These are phyloP conservation scores for Phytophthora podocarpi DNA, from an alignment of 352 stramenopile genomes.

Conservation along the genomic window DNA sequence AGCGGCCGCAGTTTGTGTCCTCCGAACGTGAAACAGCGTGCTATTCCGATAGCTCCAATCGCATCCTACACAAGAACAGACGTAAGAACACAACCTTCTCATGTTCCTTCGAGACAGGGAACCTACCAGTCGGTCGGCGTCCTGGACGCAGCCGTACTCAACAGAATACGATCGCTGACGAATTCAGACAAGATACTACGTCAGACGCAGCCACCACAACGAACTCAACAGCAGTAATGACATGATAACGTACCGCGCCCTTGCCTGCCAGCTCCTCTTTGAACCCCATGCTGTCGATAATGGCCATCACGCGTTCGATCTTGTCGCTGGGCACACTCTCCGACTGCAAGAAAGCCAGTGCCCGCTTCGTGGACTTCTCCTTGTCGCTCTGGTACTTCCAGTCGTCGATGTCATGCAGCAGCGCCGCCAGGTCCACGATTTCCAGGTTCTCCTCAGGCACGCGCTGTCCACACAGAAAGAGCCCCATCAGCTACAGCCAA, in stretches of 20 bases:
- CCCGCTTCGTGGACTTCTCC: slow-evolving; percentile 60
- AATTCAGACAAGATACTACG: neutral
- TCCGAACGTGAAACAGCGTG: slow-evolving; percentile 91
- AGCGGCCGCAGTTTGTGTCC: slow-evolving; percentile 82
- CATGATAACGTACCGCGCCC: slow-evolving; percentile 10
- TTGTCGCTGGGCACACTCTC: slow-evolving; percentile 54
- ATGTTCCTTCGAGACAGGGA: neutral
- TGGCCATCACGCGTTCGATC: slow-evolving; percentile 75
- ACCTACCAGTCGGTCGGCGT: slow-evolving; percentile 84
- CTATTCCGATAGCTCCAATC: slow-evolving; percentile 91
- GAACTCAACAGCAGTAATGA: neutral
- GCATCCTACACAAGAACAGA: slow-evolving; percentile 58
- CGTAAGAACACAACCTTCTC: neutral
- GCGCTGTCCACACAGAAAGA: slow-evolving; percentile 32
- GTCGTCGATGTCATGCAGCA: slow-evolving; percentile 92
- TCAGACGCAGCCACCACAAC: neutral
- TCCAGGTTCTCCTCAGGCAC: slow-evolving; percentile 62
- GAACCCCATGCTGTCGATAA: slow-evolving; percentile 86
- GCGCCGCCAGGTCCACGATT: slow-evolving; percentile 82
- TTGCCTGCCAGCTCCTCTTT: slow-evolving; percentile 75
- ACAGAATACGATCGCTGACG: slow-evolving; percentile 43
- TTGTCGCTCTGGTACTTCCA: slow-evolving; percentile 83
- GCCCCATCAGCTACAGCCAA: neutral
- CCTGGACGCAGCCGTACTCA: slow-evolving; percentile 89
- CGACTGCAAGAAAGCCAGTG: slow-evolving; percentile 58